A percentile compares a stretch with the other conserved stretches of the same genome.
Conservation (phyloP, 768 basidiomycete genomes). For the Cytidiella melzeri region DNA sequence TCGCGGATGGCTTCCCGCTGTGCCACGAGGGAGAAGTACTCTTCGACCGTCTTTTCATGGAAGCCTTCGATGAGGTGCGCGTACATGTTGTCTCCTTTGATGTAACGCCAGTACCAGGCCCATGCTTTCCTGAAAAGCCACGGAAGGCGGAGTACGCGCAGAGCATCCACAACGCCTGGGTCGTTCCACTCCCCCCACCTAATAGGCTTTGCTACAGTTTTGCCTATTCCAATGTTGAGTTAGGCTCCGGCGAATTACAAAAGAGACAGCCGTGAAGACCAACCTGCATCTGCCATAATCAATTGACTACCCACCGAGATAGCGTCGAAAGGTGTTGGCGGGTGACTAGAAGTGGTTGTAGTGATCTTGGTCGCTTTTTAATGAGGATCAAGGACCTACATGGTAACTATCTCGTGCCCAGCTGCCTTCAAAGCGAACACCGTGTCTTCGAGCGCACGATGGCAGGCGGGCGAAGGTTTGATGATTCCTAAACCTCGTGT, state of each 20-base stretch:
- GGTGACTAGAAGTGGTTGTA: slow-evolving; percentile 22
- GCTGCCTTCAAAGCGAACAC: slow-evolving; percentile 27
- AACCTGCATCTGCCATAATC: slow-evolving; percentile 21
- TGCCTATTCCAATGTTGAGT: too few species aligned
- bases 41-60: slow-evolving; percentile 21
- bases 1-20: slow-evolving; percentile 25
- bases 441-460: slow-evolving; percentile 32
- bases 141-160: slow-evolving; percentile 18
- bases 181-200: slow-evolving; percentile 21
- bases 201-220: slow-evolving; percentile 17
- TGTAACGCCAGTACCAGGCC: slow-evolving; percentile 23
- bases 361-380: not conserved
- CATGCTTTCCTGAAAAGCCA: slow-evolving; percentile 22
- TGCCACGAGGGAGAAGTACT: slow-evolving; percentile 24
- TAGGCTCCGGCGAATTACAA: too few species aligned
- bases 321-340: slow-evolving; percentile 20
- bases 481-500: slow-evolving; percentile 21
- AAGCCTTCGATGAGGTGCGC: slow-evolving; percentile 21
- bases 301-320: slow-evolving; percentile 19
- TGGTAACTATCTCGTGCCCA: slow-evolving; percentile 34
- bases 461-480: slow-evolving; percentile 35
- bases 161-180: slow-evolving; percentile 17
- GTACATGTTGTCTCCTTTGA: slow-evolving; percentile 19
- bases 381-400: slow-evolving; percentile 22
- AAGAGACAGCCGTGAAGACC: slow-evolving; percentile 1